A percentile compares a stretch with the other conserved stretches of the same genome.
These are phyloP conservation scores for Pythium aristosporum DNA, from an alignment of 352 stramenopile species.

Conservation along the genomic window DNA sequence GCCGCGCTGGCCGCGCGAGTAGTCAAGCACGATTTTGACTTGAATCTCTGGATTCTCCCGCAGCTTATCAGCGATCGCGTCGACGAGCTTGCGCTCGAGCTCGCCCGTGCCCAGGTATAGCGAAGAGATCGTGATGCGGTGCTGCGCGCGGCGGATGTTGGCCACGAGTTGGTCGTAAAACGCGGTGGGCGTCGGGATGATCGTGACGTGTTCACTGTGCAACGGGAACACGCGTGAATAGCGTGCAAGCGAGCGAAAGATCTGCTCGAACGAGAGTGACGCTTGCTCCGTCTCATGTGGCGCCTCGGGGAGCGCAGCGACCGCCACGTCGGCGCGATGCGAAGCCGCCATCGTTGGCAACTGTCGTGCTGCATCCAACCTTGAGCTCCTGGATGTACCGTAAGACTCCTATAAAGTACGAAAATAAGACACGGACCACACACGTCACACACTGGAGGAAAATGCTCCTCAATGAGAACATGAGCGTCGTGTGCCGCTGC, in stretches of 20 bases:
- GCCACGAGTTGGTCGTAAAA: conserved; percentile 66
- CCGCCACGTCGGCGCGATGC: background rate
- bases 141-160: conserved; percentile 53
- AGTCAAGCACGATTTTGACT: conserved; percentile 70
- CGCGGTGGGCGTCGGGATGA: conserved; percentile 46
- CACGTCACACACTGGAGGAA: no score
- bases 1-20: conserved; percentile 63
- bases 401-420: no score
- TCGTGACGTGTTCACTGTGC: conserved; percentile 41
- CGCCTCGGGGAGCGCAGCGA: background rate
- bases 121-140: conserved; percentile 60
- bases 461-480: no score
- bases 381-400: no score
- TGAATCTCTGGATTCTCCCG: conserved; percentile 42
- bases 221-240: conserved; percentile 68
- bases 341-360: background rate
- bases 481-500: no score
- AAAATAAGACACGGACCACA: no score
- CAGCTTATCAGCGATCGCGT: conserved; percentile 38
- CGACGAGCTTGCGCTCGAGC: conserved; percentile 49
- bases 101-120: conserved; percentile 70
- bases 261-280: conserved; percentile 28
- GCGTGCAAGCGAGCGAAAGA: conserved; percentile 52
- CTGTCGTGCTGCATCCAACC: no score
- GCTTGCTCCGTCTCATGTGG: background rate